These are phyloP conservation scores for Primulina huaijiensis DNA, from an alignment of 257 asterid species.

Conservation along the genomic window DNA sequence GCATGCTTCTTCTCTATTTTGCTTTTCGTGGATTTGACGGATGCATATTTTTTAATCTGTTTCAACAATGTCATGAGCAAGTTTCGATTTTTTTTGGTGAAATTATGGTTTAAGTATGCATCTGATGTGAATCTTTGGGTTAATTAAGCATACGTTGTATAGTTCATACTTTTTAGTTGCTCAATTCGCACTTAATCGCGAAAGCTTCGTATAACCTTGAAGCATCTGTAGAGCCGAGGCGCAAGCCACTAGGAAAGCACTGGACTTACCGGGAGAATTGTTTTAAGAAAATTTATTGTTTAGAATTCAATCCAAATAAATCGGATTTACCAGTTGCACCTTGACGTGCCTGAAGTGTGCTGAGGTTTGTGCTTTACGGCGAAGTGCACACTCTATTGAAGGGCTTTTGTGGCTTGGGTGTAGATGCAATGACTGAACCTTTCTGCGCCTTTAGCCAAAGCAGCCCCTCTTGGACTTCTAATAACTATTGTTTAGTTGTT, in stretches of 20 bases:
- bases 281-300: too few relatives aligned
- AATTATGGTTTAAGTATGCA: slow-evolving; percentile 10
- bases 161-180: not conserved
- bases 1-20: not conserved
- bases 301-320: not conserved
- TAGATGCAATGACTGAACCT: not conserved
- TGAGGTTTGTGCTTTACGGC: not conserved
- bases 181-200: not conserved
- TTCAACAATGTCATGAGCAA: slow-evolving; percentile 3
- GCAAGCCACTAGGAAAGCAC: not conserved
- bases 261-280: not conserved
- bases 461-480: not conserved
- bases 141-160: not conserved
- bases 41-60: not conserved
- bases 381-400: not conserved
- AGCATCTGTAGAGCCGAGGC: not conserved
- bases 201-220: too few relatives aligned
- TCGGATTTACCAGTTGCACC: not conserved
- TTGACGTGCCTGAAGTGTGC: not conserved
- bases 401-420: not conserved
- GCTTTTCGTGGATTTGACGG: not conserved
- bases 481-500: too few relatives aligned
- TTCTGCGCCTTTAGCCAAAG: not conserved
- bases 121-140: slow-evolving; percentile 17
- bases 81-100: not conserved